Base-by-base conservation (phyloP, 2,329 filamentous ascomycete genomes). In the Dryadomyces quercivorus region DNA sequence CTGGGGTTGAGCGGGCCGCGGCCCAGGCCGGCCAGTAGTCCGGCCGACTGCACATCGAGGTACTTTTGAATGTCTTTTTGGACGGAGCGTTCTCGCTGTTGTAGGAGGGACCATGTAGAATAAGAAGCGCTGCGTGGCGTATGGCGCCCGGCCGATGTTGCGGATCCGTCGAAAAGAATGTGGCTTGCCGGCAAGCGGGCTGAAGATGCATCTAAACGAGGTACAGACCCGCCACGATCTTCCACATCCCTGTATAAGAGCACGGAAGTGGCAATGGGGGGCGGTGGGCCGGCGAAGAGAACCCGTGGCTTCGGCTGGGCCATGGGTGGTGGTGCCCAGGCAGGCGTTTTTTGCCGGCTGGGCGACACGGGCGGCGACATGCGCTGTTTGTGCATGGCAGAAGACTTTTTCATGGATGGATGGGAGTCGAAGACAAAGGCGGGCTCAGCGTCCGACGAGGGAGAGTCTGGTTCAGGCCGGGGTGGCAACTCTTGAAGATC, bases 271-370 rank as follows among this genome's bases (percentile, higher is more conserved):
- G 72, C 69, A 55, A 79, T 78, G 4, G 76, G 76, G 1, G 76
- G 74, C 0, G 76, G 76, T 0, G 76, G 75, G 1, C 75, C 74
- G 2, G 66, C 61, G 55, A 78, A 78, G 47, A 77, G 67, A 3
- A 65, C 57, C 2, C 54, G 55, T 15, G 60, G 60, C 50, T 63
- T 68, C 21, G 57, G 58, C 53, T 66, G 68, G 13, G 26, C 40
- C 46, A 10, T 12, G 4, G 45, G 7, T 16, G 48, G 22, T 44
- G 43, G 48, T 44, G 16, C 7, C 40, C 40, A 40, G 46, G 21
- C 26, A 26, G 43, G 53, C 18, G 42, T 1, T 8, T 42, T 7
- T 51, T 52, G 4, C 10, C 42, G 51, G 13, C 56, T 59, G 3
- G 59, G 54, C 3, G 58, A 52, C 2, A 40, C 15, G 1, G 46